Percentiles rank a stretch among this genome's conserved stretches.
These are phyloP conservation scores for Spongispora temasekensis DNA, from an alignment of 1,284 basidiomycete genomes.

Conservation along the genomic window DNA sequence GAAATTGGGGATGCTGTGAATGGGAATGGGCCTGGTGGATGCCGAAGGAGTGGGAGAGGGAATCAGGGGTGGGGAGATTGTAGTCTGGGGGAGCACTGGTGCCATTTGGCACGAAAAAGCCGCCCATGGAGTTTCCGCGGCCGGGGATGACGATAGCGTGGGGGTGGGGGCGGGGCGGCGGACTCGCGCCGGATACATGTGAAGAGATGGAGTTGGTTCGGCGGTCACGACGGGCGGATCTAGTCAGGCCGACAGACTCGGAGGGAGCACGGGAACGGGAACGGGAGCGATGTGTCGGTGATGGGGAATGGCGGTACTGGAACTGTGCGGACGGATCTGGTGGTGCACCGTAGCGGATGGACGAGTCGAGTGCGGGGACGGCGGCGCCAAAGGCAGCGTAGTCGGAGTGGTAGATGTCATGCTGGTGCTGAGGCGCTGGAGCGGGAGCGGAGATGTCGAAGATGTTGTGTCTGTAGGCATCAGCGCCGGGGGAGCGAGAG, in stretches of 20 bases:
- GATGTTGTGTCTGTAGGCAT: slow-evolving; percentile 62
- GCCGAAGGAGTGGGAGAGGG: slow-evolving; percentile 34
- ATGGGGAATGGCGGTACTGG: slow-evolving; percentile 34
- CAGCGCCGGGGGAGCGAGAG: slow-evolving; percentile 36
- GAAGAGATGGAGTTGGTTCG: slow-evolving; percentile 53
- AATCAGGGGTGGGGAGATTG: slow-evolving; percentile 37
- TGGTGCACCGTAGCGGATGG: slow-evolving; percentile 58
- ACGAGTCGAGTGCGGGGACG: slow-evolving; percentile 59
- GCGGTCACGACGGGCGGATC: slow-evolving; percentile 44
- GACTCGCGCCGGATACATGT: slow-evolving; percentile 48
- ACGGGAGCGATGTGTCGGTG: slow-evolving; percentile 40
- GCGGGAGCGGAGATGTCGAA: slow-evolving; percentile 63
- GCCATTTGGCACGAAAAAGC: slow-evolving; percentile 35
- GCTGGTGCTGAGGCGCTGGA: slow-evolving; percentile 14
- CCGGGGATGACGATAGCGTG: slow-evolving; percentile 64
- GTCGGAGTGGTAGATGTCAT: slow-evolving; percentile 30
- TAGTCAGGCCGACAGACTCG: slow-evolving; percentile 51
- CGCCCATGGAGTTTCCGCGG: slow-evolving; percentile 31
- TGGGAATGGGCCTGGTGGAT: slow-evolving; percentile 19
- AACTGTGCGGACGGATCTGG: slow-evolving; percentile 39
- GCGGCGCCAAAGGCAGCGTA: slow-evolving; percentile 55
- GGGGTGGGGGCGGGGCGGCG: slow-evolving; percentile 44
- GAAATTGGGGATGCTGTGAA: slow-evolving; percentile 21
- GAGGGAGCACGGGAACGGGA: slow-evolving; percentile 51
- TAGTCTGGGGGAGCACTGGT: slow-evolving; percentile 29